Evolutionary conservation across 768 basidiomycete genomes (phyloP), one percentile per base, ranked within the genome.

Genomic region (Boletus patriciae): DNA sequence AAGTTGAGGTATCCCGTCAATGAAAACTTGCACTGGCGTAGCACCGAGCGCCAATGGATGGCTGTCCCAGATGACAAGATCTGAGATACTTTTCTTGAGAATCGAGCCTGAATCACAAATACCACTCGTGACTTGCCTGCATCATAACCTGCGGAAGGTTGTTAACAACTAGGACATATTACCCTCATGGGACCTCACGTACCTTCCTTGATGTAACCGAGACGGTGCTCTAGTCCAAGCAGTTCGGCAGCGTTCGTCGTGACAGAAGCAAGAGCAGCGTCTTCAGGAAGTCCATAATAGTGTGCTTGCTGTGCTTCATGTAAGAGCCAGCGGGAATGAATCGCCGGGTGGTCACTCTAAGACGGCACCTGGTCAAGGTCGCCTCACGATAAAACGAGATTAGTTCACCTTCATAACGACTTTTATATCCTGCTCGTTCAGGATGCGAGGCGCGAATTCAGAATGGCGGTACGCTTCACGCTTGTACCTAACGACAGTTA

Each of bases 301-400:
- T 88, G 83, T 1, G 88, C 90, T 70, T 90, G 89, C 63, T 92
- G 90, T 5, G 92, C 92, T 70, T 95, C 92, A 61, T 85, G 89
- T 21, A 92, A 66, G 11, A 96, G 78, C 71, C 87, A 86, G 5
- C 92, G 83, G 6, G 87, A 87, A 55, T 92, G 82, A 46, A 85
- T 63, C 3, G 73, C 77, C 1, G 86, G 82, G 61, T 88, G 87
- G 62, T 88, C 85, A 49, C 85, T 86, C 87, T 89, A 55, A 9
- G 10, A 50, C 9, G 27, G n/a, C 3, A 38, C 15, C 8, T 8
- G 23, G 23, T 60, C 21, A 56, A 41, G 7, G 27, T 43, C 44
- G 10, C 19, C 5, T 37, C 34, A 23, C 5, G 62, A 40, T 31
- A 16, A 44, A 21, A 3, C 9, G 12, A 46, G 13, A 50, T 13